Percentiles rank a stretch among this genome's conserved stretches.
Conservation (phyloP, 139 green algal genomes). For the Tetratostichococcus sp. region DNA sequence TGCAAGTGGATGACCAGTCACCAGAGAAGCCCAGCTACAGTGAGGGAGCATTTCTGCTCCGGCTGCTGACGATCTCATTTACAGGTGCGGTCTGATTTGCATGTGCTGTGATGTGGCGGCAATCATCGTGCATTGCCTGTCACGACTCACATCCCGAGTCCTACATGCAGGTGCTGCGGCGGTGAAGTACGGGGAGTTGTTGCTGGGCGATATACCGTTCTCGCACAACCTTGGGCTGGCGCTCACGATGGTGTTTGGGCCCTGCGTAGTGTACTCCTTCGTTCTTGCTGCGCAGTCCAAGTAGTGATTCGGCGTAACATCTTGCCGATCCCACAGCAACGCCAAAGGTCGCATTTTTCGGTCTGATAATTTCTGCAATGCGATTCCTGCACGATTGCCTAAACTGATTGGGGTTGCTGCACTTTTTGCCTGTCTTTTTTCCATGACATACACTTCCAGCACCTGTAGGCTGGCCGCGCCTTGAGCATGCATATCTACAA, state of each 20-base stretch:
- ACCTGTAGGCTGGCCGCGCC: no score
- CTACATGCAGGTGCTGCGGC: background rate
- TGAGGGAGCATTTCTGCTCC: background rate
- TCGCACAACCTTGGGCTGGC: background rate
- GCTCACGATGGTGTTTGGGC: background rate
- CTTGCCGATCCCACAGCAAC: no score
- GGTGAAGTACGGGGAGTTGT: background rate
- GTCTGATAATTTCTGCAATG: no score
- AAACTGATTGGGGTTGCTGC: no score
- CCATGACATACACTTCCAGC: no score
- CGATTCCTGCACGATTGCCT: no score
- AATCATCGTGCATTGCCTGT: no score
- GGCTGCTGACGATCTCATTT: background rate
- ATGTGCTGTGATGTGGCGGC: background rate
- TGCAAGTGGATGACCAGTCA: background rate
- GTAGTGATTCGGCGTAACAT: no score
- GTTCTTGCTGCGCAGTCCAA: background rate
- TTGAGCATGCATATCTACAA: no score
- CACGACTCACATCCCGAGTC: no score
- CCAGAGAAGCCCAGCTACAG: background rate
- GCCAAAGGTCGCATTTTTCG: no score
- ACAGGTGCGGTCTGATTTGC: background rate
- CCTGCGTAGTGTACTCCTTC: background rate
- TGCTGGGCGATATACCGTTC: background rate
- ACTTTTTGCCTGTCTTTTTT: no score